Percentiles rank a stretch among this genome's conserved stretches.
Conservation (phyloP, 306 rosid species). For the Alnus rubra region DNA sequence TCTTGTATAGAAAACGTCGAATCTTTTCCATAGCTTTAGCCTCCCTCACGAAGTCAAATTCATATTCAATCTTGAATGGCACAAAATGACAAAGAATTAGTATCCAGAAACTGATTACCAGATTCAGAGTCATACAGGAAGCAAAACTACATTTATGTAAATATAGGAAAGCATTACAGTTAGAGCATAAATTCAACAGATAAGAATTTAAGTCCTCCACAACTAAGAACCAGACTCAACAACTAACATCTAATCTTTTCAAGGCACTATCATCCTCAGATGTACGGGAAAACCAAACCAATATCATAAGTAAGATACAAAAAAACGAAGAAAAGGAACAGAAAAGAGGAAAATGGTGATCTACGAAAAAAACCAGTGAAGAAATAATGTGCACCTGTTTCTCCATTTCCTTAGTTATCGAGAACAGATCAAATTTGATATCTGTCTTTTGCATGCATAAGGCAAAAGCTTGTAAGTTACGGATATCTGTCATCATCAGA, state of each 20-base stretch:
- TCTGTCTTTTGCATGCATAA: constrained; percentile 90
- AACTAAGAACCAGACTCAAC: constrained; percentile 20
- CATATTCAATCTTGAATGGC: constrained; percentile 80
- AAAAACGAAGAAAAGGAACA: background rate
- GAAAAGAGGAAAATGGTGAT: background rate
- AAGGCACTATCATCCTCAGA: background rate
- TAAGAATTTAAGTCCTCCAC: background rate
- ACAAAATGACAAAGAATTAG: constrained; percentile 28
- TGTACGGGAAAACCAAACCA: background rate
- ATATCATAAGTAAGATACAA: background rate
- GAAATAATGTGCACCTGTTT: constrained; percentile 63
- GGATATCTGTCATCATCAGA: constrained; percentile 97
- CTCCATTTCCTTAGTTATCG: constrained; percentile 95
- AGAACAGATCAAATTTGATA: constrained; percentile 85
- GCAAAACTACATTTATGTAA: constrained; percentile 19
- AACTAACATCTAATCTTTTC: background rate
- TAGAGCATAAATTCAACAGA: background rate
- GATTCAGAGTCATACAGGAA: constrained; percentile 27
- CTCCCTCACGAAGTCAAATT: constrained; percentile 93
- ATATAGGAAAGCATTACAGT: background rate
- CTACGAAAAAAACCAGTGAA: constrained; percentile 17
- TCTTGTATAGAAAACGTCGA: constrained; percentile 60
- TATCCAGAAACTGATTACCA: constrained; percentile 32
- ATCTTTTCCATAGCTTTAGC: constrained; percentile 78
- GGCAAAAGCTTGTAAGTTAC: constrained; percentile 89